Evolutionary conservation across 495 filamentous ascomycete genomes (phyloP).

Genomic region (Xylaria bambusicola): DNA sequence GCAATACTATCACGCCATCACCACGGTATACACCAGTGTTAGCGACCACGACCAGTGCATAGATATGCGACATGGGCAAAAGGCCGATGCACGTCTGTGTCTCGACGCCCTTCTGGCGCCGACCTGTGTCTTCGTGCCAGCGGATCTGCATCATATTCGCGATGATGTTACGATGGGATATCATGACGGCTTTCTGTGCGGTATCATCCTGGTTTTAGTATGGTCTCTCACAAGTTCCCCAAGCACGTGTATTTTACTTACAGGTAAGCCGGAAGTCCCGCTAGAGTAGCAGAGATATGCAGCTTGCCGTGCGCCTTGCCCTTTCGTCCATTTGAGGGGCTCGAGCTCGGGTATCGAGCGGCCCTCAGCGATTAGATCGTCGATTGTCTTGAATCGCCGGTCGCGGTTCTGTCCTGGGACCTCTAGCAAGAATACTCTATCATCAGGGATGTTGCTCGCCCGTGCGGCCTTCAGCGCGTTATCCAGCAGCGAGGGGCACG

Average conservation of each 20-base stretch:
- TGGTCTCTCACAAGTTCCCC: too few species aligned
- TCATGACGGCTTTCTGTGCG: slow-evolving; percentile 87
- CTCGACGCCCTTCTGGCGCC: slow-evolving; percentile 40
- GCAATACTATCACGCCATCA: slow-evolving; percentile 76
- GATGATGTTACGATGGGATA: slow-evolving; percentile 86
- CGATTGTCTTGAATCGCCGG: slow-evolving; percentile 66
- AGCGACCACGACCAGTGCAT: slow-evolving; percentile 75
- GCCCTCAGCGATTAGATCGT: slow-evolving; percentile 69
- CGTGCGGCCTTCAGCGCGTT: slow-evolving; percentile 70
- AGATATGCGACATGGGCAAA: slow-evolving; percentile 86
- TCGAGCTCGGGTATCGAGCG: slow-evolving; percentile 62
- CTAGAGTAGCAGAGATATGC: slow-evolving; percentile 90
- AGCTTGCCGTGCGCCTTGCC: slow-evolving; percentile 72
- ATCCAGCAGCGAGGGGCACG: slow-evolving; percentile 72
- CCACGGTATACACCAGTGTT: slow-evolving; percentile 72
- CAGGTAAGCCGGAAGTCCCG: slow-evolving; percentile 84
- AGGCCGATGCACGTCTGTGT: slow-evolving; percentile 71
- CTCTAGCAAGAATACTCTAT: slow-evolving; percentile 73
- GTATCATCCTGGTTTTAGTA: neutral
- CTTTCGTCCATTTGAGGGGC: slow-evolving; percentile 66
- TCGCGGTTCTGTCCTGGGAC: slow-evolving; percentile 59
- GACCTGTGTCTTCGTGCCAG: slow-evolving; percentile 52
- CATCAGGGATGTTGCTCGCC: slow-evolving; percentile 65
- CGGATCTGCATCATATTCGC: slow-evolving; percentile 72
- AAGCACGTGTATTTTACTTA: too few species aligned